A percentile compares a stretch with the other conserved stretches of the same genome.
Evolutionary conservation across 2,329 filamentous ascomycete genomes (phyloP).

Genomic region (Phoma sp.): DNA sequence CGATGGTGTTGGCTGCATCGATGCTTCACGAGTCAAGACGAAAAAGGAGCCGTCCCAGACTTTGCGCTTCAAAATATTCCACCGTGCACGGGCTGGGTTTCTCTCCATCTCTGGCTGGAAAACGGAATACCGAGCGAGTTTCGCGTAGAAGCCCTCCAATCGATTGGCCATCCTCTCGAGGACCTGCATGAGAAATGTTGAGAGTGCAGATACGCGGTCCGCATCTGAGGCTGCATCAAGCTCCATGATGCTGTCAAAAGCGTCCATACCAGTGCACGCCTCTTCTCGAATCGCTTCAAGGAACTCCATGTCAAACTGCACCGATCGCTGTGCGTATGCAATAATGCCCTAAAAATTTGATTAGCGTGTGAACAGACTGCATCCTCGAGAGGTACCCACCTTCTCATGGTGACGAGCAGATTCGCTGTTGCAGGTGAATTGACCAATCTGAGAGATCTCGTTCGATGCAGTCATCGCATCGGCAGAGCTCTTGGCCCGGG

Average conservation of each 20-base stretch:
- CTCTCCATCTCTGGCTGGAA: conserved; percentile 60
- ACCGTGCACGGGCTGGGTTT: conserved; percentile 61
- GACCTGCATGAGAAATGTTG: conserved; percentile 58
- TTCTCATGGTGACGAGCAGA: conserved; percentile 59
- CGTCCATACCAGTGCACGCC: conserved; percentile 62
- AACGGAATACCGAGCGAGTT: conserved; percentile 57
- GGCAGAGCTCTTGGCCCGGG: conserved; percentile 53
- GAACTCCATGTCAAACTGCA: conserved; percentile 60
- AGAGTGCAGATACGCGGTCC: conserved; percentile 49
- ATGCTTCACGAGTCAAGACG: conserved; percentile 50
- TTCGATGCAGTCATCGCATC: conserved; percentile 57
- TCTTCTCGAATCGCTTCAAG: conserved; percentile 62
- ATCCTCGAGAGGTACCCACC: conserved; percentile 18
- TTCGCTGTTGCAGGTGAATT: conserved; percentile 57
- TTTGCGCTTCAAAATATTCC: conserved; percentile 58
- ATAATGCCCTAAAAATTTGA: conserved; percentile 48
- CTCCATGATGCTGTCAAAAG: conserved; percentile 53
- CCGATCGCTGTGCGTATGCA: conserved; percentile 57
- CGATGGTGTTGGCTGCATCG: conserved; percentile 11
- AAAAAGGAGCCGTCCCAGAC: conserved; percentile 62
- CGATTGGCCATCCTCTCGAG: conserved; percentile 62
- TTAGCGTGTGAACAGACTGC: no score
- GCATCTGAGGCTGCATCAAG: conserved; percentile 49
- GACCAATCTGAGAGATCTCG: conserved; percentile 59
- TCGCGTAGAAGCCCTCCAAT: conserved; percentile 60